Conservation (phyloP, 108 stramenopile species). For the Nitzschia putrida region DNA sequence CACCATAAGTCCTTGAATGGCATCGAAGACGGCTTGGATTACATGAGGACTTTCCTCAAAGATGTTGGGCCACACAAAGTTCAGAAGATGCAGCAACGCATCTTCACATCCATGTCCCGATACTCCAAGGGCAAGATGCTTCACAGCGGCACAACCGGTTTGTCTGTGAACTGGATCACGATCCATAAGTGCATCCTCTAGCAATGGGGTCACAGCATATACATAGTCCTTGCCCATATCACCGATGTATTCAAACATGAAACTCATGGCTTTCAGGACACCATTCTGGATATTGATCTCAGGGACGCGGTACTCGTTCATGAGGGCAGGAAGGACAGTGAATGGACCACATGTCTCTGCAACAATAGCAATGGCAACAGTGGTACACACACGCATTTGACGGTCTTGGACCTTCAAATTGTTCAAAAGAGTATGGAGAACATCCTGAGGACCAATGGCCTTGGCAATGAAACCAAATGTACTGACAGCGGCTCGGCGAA, state of each 20-base stretch:
- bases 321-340: conserved; percentile 97
- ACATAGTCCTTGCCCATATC: conserved; percentile 99
- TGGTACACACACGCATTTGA: conserved; percentile 98
- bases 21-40: conserved; percentile 97
- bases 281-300: conserved; percentile 99
- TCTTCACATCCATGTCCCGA: conserved; percentile 97
- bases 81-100: conserved; percentile 93
- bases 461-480: conserved; percentile 99
- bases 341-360: conserved; percentile 99
- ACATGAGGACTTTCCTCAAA: conserved; percentile 98
- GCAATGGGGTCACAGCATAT: conserved; percentile 94
- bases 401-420: conserved; percentile 99
- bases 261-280: conserved; percentile 97
- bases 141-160: conserved; percentile 96
- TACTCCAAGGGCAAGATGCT: conserved; percentile 96
- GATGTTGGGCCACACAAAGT: conserved; percentile 99
- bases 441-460: conserved; percentile 99
- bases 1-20: conserved; percentile 96
- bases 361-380: conserved; percentile 99
- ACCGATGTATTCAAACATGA: conserved; percentile 99
- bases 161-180: conserved; percentile 98
- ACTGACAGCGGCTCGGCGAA: conserved; percentile 96
- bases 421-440: conserved; percentile 96
- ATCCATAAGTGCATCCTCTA: conserved; percentile 99
- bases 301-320: conserved; percentile 99